These are phyloP conservation scores for Sonneratia alba DNA, from an alignment of 345 rosid species.

Conservation along the genomic window DNA sequence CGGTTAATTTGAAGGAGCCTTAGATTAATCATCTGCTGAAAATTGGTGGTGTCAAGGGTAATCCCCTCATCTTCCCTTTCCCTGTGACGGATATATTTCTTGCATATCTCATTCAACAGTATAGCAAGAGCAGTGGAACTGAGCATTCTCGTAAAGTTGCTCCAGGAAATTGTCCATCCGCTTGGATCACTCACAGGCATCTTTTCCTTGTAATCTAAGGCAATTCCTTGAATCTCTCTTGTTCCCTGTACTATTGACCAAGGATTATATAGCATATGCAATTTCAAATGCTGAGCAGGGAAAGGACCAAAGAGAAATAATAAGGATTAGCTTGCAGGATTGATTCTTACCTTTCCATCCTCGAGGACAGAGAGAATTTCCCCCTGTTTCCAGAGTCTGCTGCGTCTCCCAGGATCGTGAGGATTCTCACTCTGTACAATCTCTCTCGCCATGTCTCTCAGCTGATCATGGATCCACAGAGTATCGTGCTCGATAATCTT, in stretches of 20 bases:
- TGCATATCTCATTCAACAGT: conserved; percentile 16
- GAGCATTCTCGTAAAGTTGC: conserved; percentile 8
- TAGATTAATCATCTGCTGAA: conserved; percentile 37
- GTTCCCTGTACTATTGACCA: conserved; percentile 29
- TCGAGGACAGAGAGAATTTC: conserved; percentile 39
- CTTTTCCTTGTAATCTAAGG: conserved; percentile 25
- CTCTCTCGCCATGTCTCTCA: conserved; percentile 70
- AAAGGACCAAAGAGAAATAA: neutral
- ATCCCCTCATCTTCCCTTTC: conserved; percentile 10
- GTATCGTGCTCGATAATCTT: conserved; percentile 17
- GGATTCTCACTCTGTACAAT: conserved; percentile 22
- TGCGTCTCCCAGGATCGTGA: conserved; percentile 29
- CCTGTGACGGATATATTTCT: conserved; percentile 8
- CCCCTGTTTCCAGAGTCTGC: conserved; percentile 50
- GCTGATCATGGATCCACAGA: conserved; percentile 69
- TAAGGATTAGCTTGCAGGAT: neutral
- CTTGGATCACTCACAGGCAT: conserved; percentile 6
- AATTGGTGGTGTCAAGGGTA: conserved; percentile 15
- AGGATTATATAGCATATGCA: neutral
- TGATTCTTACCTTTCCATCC: conserved; percentile 24
- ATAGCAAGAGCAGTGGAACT: conserved; percentile 11
- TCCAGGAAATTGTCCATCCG: conserved; percentile 2
- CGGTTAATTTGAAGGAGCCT: conserved; percentile 58
- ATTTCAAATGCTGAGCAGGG: neutral
- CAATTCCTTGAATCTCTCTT: conserved; percentile 29